Conservation (phyloP, 1,284 basidiomycete species). For the Anthracocystis walkeri region DNA sequence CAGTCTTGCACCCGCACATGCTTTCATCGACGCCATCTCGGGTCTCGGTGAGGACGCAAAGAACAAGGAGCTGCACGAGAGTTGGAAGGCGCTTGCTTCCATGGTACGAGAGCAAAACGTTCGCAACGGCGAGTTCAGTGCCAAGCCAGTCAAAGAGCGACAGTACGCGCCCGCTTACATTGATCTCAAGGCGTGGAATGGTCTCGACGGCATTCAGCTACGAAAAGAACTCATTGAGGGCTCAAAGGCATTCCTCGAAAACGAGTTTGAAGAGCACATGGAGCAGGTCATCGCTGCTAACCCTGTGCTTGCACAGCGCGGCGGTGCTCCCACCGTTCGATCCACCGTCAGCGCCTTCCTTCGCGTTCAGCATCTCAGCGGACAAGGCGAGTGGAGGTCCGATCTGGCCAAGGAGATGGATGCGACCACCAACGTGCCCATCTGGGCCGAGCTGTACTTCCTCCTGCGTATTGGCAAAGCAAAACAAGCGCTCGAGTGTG, state of each 20-base stretch:
- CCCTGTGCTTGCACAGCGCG: conserved; percentile 86
- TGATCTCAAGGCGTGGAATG: conserved; percentile 33
- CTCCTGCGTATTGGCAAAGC: conserved; percentile 87
- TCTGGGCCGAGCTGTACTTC: conserved; percentile 94
- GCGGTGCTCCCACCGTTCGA: conserved; percentile 88
- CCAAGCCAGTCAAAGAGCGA: conserved; percentile 69
- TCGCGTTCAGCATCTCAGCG: conserved; percentile 60
- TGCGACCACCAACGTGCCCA: conserved; percentile 71
- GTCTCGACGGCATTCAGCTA: conserved; percentile 54
- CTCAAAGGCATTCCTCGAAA: conserved; percentile 80
- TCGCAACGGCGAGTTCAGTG: conserved; percentile 68
- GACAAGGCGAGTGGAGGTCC: conserved; percentile 59
- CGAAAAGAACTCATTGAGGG: conserved; percentile 77
- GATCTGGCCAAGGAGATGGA: conserved; percentile 63
- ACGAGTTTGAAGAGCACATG: conserved; percentile 82
- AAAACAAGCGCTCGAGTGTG: conserved; percentile 80
- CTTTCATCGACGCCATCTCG: conserved; percentile 60
- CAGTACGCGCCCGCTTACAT: conserved; percentile 73
- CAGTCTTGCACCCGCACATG: conserved; percentile 54
- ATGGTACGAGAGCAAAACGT: conserved; percentile 72
- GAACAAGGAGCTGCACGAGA: conserved; percentile 70
- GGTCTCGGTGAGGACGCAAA: conserved; percentile 50
- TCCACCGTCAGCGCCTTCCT: conserved; percentile 78
- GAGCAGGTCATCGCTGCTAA: conserved; percentile 86
- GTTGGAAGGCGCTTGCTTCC: conserved; percentile 71